Evolutionary conservation across 352 stramenopile species (phyloP), one percentile per base, ranked within the genome.

Genomic region (Phytophthora podocarpi): DNA sequence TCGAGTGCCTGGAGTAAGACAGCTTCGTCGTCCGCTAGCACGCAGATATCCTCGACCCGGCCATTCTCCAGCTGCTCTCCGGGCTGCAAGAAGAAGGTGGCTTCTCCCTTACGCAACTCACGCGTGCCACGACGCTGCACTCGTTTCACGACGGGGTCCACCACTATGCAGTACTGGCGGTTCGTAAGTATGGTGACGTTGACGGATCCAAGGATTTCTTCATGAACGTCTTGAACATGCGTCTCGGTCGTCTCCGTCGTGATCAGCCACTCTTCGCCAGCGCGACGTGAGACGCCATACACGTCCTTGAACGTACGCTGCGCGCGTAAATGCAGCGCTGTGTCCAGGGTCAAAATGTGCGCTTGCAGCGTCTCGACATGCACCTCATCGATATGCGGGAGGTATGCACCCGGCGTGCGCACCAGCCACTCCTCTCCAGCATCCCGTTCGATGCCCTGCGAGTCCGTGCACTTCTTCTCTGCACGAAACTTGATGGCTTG

Each of bases 361-460:
- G 84, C 82, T 10, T 74, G 41, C 21, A 91, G 62, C 21, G 83
- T 80, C 47, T 80, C 79, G 15, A 91, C 76, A 1, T 85, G 67
- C 56, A 85, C 61, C 20, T 93, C 84, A 30, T 93, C 84, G 51
- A 93, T 89, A 43, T 89, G 82, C 1, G 84, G 84, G 20, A 93
- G 53, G 47, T 93, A 93, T 18, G 81, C 82, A 15, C 84, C 84
- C 0, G 82, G 80, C 7, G 67, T 83, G 26, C 84, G 82, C 45
- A 93, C 80, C 23, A 93, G 80, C 82, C 82, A 93, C 70, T 93
- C 84, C 51, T 91, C 84, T 16, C 84, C 84, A 1, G 84, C 84
- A 15, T 89, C 84, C 28, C 74, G 84, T 34, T 76, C 65, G 11
- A 81, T 72, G 26, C 74, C 81, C 32, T 87, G 73, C 35, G 80